A percentile compares a stretch with the other conserved stretches of the same genome.
Conservation (phyloP, 441 rosid species). For the Populus hybrid region DNA sequence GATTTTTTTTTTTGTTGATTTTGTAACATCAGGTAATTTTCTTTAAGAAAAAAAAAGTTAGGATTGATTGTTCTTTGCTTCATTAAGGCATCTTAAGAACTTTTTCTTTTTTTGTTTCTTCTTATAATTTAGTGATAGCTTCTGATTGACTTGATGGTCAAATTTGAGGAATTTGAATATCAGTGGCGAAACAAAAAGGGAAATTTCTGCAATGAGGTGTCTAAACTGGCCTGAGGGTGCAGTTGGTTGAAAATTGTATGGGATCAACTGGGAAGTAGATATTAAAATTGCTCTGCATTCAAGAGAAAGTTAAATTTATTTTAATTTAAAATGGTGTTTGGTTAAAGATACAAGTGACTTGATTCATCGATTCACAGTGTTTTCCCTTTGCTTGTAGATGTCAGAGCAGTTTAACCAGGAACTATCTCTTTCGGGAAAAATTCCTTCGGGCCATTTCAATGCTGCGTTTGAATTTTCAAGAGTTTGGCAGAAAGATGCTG, state of each 20-base stretch:
- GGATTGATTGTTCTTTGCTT: not conserved
- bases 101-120: not conserved
- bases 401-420: slow-evolving; percentile 97
- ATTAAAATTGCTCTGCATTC: not conserved
- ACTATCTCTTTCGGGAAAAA: slow-evolving; percentile 78
- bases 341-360: not conserved
- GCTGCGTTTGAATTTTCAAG: slow-evolving; percentile 78
- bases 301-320: not conserved
- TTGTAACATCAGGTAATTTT: not conserved
- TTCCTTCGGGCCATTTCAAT: slow-evolving; percentile 91
- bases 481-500: slow-evolving; percentile 92
- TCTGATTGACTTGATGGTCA: not conserved
- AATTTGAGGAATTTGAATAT: not conserved
- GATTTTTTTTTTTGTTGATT: not conserved
- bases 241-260: not conserved
- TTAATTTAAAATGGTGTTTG: not conserved
- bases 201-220: not conserved
- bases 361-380: not conserved
- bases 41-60: not conserved
- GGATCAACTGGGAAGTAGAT: not conserved
- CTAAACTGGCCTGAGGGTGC: not conserved
- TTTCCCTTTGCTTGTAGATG: slow-evolving; percentile 53
- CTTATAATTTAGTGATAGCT: not conserved
- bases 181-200: not conserved
- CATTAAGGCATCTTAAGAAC: not conserved